phyloP scores from a whole-genome alignment of 495 filamentous ascomycete genomes.

The Daldinia concentrica region DNA sequence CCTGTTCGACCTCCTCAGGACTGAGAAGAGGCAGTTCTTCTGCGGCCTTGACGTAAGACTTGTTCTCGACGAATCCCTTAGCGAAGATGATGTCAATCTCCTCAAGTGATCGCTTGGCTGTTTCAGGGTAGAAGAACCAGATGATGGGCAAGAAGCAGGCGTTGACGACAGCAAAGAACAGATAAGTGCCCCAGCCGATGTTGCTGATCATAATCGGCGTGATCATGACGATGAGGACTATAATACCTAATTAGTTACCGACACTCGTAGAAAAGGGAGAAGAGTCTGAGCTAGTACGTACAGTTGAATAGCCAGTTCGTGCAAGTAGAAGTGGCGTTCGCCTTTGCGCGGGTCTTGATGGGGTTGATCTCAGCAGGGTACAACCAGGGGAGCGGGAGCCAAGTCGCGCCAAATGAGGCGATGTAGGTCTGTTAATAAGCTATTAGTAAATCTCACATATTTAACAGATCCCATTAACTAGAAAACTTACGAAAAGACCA shows the following conservation, averaged over 20 bases:
- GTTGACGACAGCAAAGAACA: constrained; percentile 80
- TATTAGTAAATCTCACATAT: neutral
- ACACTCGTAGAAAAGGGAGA: neutral
- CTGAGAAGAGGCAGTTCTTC: constrained; percentile 73
- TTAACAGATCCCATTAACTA: neutral
- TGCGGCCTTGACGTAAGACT: constrained; percentile 75
- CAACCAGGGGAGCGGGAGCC: constrained; percentile 68
- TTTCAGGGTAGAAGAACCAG: constrained; percentile 83
- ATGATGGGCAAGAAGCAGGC: constrained; percentile 75
- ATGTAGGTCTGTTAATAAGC: constrained; percentile 39
- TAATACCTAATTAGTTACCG: constrained; percentile 20
- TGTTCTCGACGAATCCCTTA: constrained; percentile 79
- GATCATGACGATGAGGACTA: constrained; percentile 74
- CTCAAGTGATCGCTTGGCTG: constrained; percentile 72
- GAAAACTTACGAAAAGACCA: constrained; percentile 59
- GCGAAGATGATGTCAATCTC: constrained; percentile 75
- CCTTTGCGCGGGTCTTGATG: constrained; percentile 76
- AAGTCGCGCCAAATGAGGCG: constrained; percentile 69
- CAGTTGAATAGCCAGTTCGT: constrained; percentile 85
- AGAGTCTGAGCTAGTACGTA: constrained; percentile 15
- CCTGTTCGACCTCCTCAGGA: constrained; percentile 69
- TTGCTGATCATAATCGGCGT: constrained; percentile 75
- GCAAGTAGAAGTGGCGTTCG: constrained; percentile 79
- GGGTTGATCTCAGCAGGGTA: constrained; percentile 68
- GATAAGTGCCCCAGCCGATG: constrained; percentile 79